phyloP scores from a whole-genome alignment of 75 land plant species.

The Picea glauca region DNA sequence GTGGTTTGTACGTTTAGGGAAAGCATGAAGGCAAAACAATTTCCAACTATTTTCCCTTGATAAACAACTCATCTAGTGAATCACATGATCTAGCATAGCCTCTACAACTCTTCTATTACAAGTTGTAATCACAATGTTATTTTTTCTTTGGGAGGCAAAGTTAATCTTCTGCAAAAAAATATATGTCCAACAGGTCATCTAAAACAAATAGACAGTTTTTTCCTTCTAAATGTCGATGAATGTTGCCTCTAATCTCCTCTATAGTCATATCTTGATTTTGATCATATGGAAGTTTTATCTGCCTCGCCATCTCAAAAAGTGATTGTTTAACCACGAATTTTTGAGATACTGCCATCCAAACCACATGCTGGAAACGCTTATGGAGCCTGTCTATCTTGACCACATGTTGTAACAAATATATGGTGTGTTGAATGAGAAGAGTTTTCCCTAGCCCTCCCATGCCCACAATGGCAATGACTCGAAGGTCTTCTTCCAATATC shows the following conservation, averaged over 20 bases:
- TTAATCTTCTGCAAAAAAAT: not conserved
- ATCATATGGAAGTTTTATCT: not conserved
- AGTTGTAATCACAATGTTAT: not conserved
- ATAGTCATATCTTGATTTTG: no score
- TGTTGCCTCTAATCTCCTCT: not conserved
- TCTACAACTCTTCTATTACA: not conserved
- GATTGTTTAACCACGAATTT: not conserved
- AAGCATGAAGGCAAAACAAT: not conserved
- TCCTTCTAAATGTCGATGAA: not conserved
- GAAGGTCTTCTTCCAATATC: not conserved
- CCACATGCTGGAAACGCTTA: not conserved
- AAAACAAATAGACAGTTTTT: not conserved
- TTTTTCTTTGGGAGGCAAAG: not conserved
- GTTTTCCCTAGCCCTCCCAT: constrained; percentile 7
- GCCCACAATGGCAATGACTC: not conserved
- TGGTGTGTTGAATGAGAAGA: not conserved
- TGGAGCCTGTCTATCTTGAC: no score
- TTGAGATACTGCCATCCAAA: not conserved
- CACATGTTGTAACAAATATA: no score
- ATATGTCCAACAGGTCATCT: not conserved
- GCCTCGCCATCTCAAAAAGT: not conserved
- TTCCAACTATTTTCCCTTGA: not conserved
- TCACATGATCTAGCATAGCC: not conserved
- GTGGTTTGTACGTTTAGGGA: not conserved
- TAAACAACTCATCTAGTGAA: not conserved